These are phyloP conservation scores for Durio zibethinus DNA, from an alignment of 345 rosid species.

Conservation along the genomic window DNA sequence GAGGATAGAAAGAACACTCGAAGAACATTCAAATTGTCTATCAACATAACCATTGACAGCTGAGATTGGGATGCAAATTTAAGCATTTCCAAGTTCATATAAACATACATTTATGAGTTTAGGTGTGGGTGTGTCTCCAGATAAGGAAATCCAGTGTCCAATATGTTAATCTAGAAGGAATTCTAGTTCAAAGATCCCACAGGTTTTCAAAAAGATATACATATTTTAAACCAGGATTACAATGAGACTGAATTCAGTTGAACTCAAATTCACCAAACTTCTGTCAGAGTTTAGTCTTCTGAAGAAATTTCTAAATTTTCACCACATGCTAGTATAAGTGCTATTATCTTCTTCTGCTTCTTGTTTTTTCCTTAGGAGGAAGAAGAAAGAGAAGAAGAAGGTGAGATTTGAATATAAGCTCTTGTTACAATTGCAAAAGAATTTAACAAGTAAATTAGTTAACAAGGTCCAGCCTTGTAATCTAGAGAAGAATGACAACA, in stretches of 20 bases:
- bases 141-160: not conserved
- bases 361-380: not conserved
- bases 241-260: not conserved
- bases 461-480: not conserved
- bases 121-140: too few relatives aligned
- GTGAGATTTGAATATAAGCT: not conserved
- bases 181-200: not conserved
- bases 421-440: not conserved
- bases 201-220: not conserved
- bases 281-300: not conserved
- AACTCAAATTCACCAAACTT: not conserved
- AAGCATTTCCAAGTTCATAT: not conserved
- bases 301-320: not conserved
- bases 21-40: conserved; percentile 1
- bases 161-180: not conserved
- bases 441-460: not conserved
- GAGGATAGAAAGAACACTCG: not conserved
- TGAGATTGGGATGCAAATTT: not conserved
- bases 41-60: not conserved
- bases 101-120: not conserved
- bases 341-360: not conserved
- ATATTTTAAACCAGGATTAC: not conserved
- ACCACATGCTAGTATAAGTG: not conserved
- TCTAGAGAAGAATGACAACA: not conserved
- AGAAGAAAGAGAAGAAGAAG: not conserved